Evolutionary conservation across 257 asterid species (phyloP).

Genomic region (Salvia splendens): DNA sequence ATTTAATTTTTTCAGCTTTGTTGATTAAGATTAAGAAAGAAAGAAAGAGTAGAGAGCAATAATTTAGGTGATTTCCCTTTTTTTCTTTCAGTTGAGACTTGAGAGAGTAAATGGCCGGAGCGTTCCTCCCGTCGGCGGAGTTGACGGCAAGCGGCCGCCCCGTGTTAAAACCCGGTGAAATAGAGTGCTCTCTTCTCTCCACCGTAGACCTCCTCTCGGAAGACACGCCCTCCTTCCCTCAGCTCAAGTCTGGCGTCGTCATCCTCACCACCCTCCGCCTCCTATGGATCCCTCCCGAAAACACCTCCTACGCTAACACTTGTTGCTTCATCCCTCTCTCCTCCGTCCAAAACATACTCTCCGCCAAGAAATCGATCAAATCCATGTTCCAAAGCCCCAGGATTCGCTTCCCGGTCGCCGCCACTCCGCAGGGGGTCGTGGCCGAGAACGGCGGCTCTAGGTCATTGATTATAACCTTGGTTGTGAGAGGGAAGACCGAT

Average conservation of each 20-base stretch:
- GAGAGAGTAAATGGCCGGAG: constrained; percentile 44
- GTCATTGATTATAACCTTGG: constrained; percentile 49
- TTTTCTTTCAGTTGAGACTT: too few relatives aligned
- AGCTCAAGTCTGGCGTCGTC: constrained; percentile 66
- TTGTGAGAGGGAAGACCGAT: constrained; percentile 68
- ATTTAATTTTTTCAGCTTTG: too few relatives aligned
- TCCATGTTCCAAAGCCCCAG: constrained; percentile 83
- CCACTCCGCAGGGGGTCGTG: constrained; percentile 51
- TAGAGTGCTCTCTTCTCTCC: constrained; percentile 77
- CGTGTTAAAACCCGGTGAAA: constrained; percentile 60
- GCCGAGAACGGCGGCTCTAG: constrained; percentile 48
- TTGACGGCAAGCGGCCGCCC: constrained; percentile 82
- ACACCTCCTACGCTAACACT: constrained; percentile 19
- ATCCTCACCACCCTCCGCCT: constrained; percentile 88
- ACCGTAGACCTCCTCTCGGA: constrained; percentile 75
- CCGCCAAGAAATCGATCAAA: constrained; percentile 63
- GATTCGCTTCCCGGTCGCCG: constrained; percentile 68
- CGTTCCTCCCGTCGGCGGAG: constrained; percentile 65
- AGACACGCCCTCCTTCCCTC: constrained; percentile 65
- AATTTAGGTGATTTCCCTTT: not conserved
- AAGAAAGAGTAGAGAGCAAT: not conserved
- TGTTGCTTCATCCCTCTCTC: constrained; percentile 61
- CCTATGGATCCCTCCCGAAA: constrained; percentile 59
- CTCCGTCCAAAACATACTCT: constrained; percentile 54
- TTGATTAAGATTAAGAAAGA: too few relatives aligned